A percentile compares a stretch with the other conserved stretches of the same genome.
These are phyloP conservation scores for Saccharum hybrid DNA, from an alignment of 202 grass and related monocot species.

Conservation along the genomic window DNA sequence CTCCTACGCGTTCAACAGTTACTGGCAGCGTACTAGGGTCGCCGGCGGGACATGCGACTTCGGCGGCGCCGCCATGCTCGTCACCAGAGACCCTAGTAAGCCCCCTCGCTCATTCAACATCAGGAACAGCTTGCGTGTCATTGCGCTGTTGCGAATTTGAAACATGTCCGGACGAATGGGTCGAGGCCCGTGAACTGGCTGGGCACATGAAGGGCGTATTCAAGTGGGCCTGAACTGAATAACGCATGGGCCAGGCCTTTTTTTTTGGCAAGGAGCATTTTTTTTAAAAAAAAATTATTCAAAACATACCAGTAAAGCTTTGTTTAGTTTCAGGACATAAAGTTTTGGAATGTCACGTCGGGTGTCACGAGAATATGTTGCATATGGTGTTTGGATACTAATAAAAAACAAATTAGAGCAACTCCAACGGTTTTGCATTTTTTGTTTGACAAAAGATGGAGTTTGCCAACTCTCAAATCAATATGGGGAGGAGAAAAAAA, in stretches of 20 bases:
- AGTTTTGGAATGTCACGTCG: too few relatives aligned
- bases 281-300: background rate
- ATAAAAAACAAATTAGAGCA: too few relatives aligned
- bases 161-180: background rate
- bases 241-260: background rate
- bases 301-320: background rate
- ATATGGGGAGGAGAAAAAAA: too few relatives aligned
- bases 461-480: too few relatives aligned
- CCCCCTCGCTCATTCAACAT: background rate
- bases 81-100: constrained; percentile 81
- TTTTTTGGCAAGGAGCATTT: background rate
- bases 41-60: constrained; percentile 77
- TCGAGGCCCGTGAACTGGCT: background rate
- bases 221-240: background rate
- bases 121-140: background rate
- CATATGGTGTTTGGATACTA: too few relatives aligned
- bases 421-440: too few relatives aligned
- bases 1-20: constrained; percentile 83
- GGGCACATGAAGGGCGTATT: background rate
- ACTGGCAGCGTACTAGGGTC: constrained; percentile 70
- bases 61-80: constrained; percentile 71
- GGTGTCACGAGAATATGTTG: too few relatives aligned
- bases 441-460: too few relatives aligned
- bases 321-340: too few relatives aligned
- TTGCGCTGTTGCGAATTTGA: background rate